Evolutionary conservation across 768 basidiomycete genomes (phyloP), one percentile per base, ranked within the genome.

Genomic region (Daedaleopsis nitida): DNA sequence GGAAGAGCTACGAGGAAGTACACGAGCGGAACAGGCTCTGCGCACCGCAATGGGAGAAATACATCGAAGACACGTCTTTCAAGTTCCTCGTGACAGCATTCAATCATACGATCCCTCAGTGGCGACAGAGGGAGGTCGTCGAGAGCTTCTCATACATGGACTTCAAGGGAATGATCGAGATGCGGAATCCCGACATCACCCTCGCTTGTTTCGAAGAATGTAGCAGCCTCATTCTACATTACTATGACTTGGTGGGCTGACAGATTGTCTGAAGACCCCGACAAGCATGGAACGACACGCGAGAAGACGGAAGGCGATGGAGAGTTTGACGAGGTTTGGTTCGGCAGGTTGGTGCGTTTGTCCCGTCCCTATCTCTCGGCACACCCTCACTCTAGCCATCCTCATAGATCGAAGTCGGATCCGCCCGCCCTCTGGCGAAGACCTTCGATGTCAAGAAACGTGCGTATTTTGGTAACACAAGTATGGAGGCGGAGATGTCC

Each of bases 401-500:
- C 55, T 12, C 57, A 14, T 77, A 83, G 91, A 62, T 87, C 52
- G 77, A 77, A 62, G 82, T 88, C 68, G 88, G 89, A 14, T 78
- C 81, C 27, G 90, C 92, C 0, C 85, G 96, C 6, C 70, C 77
- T 3, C 78, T 96, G 37, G 80, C 94, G 51, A 73, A 77, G 51
- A 82, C 76, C 55, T 96, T 93, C 62, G 88, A 92, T 62, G 89
- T 99, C 52, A 98, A 97, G 74, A 92, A 93, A 66, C 83, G 97
- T 10, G 77, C 78, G 14, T 98, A 91, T 70, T 98, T 86, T 72
- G 97, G 97, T 3, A 99, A 96, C 66, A 99, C 97, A 0, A 92
- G 92, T 68, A 99, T 99, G 97, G 96, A 97, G 66, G 86, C 96
- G 0, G 95, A 98, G 72, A 88, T 98, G 51, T 96, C 94, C 1